phyloP scores from a whole-genome alignment of 805 yeast genomes.

The Metschnikowia borealis region DNA sequence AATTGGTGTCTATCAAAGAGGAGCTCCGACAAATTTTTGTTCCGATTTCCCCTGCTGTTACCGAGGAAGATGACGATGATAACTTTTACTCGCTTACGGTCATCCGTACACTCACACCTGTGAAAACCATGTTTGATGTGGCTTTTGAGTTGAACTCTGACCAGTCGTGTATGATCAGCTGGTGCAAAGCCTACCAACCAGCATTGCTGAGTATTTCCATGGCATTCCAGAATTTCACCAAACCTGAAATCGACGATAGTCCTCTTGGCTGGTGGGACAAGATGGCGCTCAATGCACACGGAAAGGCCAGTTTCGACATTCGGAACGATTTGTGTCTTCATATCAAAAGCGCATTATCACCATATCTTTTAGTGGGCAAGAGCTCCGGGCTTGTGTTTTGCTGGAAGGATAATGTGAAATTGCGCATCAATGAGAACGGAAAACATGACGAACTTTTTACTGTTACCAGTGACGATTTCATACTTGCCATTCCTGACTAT shows the following conservation, averaged over 20 bases:
- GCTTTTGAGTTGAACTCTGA: slow-evolving; percentile 42
- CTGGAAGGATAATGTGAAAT: slow-evolving; percentile 54
- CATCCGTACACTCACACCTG: slow-evolving; percentile 60
- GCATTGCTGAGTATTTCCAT: slow-evolving; percentile 49
- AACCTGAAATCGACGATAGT: slow-evolving; percentile 42
- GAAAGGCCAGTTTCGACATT: slow-evolving; percentile 46
- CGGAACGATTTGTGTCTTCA: slow-evolving; percentile 54
- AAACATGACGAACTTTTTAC: slow-evolving; percentile 48
- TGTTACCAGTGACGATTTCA: slow-evolving; percentile 53
- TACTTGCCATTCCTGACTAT: slow-evolving; percentile 54
- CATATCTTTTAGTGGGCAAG: slow-evolving; percentile 53
- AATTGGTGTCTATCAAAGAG: slow-evolving; percentile 38
- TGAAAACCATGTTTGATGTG: slow-evolving; percentile 52
- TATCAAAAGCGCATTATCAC: slow-evolving; percentile 57
- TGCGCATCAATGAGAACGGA: slow-evolving; percentile 49
- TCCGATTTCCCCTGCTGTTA: slow-evolving; percentile 51
- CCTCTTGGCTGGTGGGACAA: slow-evolving; percentile 53
- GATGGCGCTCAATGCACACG: slow-evolving; percentile 51
- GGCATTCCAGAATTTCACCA: slow-evolving; percentile 43
- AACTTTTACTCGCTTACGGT: slow-evolving; percentile 55
- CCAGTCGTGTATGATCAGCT: slow-evolving; percentile 50
- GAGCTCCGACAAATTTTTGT: slow-evolving; percentile 50
- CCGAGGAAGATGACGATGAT: slow-evolving; percentile 26
- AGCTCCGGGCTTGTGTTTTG: slow-evolving; percentile 63
- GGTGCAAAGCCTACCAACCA: slow-evolving; percentile 64